Conservation (phyloP, 495 filamentous ascomycete genomes). For the Neurospora sp. region DNA sequence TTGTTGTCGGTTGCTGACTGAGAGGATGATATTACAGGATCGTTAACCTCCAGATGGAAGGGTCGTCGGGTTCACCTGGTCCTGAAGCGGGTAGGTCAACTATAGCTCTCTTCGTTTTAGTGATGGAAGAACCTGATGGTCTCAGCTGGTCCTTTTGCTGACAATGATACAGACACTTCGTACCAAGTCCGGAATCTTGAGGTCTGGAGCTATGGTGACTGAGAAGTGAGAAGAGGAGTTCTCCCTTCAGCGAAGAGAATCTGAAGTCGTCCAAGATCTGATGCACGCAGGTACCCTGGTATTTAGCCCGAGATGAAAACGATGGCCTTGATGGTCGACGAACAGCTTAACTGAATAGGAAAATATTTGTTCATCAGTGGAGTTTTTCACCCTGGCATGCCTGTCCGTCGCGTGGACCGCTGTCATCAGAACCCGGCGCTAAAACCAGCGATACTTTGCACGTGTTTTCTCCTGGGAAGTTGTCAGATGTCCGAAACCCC, state of each 20-base stretch:
- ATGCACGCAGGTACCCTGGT: background rate
- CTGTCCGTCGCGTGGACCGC: background rate
- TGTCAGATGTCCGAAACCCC: background rate
- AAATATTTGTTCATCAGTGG: background rate
- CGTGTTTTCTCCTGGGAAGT: background rate
- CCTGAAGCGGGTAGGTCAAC: slow-evolving; percentile 27
- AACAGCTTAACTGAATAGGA: background rate
- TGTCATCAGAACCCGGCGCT: background rate
- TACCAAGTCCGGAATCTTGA: slow-evolving; percentile 32
- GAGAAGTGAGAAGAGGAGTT: background rate
- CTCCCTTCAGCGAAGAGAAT: background rate
- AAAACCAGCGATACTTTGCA: background rate
- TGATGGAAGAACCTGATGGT: background rate
- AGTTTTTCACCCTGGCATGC: background rate
- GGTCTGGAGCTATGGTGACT: slow-evolving; percentile 30
- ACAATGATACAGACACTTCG: slow-evolving; percentile 22
- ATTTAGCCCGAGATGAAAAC: background rate
- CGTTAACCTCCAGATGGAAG: slow-evolving; percentile 41
- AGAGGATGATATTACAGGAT: slow-evolving; percentile 23
- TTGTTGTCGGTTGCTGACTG: background rate
- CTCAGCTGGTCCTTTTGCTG: background rate
- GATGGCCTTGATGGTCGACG: background rate
- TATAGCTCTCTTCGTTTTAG: background rate
- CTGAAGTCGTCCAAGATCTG: background rate
- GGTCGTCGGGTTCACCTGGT: slow-evolving; percentile 37